A percentile compares a stretch with the other conserved stretches of the same genome.
These are phyloP conservation scores for Polychaeton citri DNA, from an alignment of 2,329 filamentous ascomycete genomes.

Conservation along the genomic window DNA sequence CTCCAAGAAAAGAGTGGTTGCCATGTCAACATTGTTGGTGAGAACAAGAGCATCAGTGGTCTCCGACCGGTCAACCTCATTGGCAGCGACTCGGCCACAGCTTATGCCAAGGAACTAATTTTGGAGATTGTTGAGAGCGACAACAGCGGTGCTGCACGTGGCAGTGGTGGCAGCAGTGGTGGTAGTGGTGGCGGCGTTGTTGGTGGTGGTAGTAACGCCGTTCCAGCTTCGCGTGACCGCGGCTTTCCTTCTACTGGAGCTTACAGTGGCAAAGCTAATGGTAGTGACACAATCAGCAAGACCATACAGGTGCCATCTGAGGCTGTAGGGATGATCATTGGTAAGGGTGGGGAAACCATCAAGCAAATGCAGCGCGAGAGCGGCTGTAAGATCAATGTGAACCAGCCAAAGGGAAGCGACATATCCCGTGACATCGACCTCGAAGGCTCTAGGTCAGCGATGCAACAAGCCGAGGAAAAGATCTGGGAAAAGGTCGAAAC, in stretches of 20 bases:
- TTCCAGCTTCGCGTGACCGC: slow-evolving; percentile 14
- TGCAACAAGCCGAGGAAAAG: slow-evolving; percentile 65
- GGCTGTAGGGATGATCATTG: slow-evolving; percentile 91
- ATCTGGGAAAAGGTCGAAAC: slow-evolving; percentile 89
- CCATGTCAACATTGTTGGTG: slow-evolving; percentile 88
- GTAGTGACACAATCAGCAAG: slow-evolving; percentile 54
- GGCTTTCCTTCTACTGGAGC: slow-evolving; percentile 8
- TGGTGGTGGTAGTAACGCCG: slow-evolving; percentile 14
- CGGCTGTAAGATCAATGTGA: slow-evolving; percentile 90
- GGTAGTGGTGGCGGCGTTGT: slow-evolving; percentile 20
- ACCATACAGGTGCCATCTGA: slow-evolving; percentile 78
- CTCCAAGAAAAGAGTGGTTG: slow-evolving; percentile 85
- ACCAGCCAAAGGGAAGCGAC: slow-evolving; percentile 66
- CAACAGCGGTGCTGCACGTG: slow-evolving; percentile 35
- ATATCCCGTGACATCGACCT: slow-evolving; percentile 76
- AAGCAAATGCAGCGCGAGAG: slow-evolving; percentile 82
- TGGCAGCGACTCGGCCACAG: slow-evolving; percentile 60
- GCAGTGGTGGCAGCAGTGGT: slow-evolving; percentile 25
- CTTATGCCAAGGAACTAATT: slow-evolving; percentile 72
- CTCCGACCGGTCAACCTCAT: slow-evolving; percentile 84
- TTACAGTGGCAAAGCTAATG: slow-evolving; percentile 24
- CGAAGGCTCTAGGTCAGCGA: slow-evolving; percentile 63
- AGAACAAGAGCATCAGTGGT: slow-evolving; percentile 85
- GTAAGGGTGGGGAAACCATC: slow-evolving; percentile 85
- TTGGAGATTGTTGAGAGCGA: slow-evolving; percentile 92